Conservation (phyloP, 345 rosid species). For the Ceriops decandra region DNA sequence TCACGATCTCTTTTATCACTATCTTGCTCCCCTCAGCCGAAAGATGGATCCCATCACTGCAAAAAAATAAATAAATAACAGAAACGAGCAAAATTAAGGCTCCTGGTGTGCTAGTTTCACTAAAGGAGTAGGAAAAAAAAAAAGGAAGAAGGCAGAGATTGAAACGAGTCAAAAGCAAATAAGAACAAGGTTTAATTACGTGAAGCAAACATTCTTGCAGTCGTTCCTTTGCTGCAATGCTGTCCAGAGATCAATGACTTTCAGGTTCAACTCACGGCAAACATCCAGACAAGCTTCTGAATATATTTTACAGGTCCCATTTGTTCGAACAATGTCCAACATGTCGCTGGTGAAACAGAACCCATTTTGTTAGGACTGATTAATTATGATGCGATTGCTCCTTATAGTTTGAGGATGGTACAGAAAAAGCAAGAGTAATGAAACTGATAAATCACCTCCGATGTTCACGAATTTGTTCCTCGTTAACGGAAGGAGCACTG, state of each 20-base stretch:
- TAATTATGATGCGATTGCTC: too few species aligned
- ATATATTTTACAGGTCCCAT: slow-evolving; percentile 18
- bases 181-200: slow-evolving; percentile 3
- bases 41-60: slow-evolving; percentile 76
- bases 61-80: not conserved
- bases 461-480: slow-evolving; percentile 3
- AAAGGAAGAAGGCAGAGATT: too few species aligned
- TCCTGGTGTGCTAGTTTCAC: too few species aligned
- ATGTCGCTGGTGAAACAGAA: not conserved
- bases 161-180: too few species aligned
- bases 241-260: slow-evolving; percentile 25
- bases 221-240: slow-evolving; percentile 15
- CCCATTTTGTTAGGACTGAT: too few species aligned
- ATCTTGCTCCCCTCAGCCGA: slow-evolving; percentile 59
- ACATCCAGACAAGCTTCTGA: slow-evolving; percentile 23
- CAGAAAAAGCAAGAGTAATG: too few species aligned
- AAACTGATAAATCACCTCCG: not conserved
- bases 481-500: slow-evolving; percentile 19
- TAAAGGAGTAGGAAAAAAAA: too few species aligned
- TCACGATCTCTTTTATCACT: slow-evolving; percentile 54
- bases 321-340: slow-evolving; percentile 11
- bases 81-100: too few species aligned
- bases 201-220: slow-evolving; percentile 20
- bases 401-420: too few species aligned
- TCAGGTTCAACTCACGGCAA: slow-evolving; percentile 16